These are phyloP conservation scores for Saccharomyces hybrid DNA, from an alignment of 1,139 yeast genomes.

Conservation along the genomic window DNA sequence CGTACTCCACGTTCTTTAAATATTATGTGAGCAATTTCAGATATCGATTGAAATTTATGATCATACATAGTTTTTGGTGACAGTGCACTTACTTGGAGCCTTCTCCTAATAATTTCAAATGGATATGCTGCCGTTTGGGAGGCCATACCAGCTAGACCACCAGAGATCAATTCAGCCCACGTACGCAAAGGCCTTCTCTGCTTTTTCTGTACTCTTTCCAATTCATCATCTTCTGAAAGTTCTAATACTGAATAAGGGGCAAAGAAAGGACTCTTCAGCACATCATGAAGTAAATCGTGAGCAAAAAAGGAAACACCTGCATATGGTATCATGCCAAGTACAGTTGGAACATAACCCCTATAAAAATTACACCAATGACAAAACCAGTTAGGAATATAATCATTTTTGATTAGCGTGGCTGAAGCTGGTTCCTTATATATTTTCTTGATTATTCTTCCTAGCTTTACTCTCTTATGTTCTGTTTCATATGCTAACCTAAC, in stretches of 20 bases:
- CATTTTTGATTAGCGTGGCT: constrained; percentile 22
- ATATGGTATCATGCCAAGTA: constrained; percentile 92
- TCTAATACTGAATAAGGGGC: constrained; percentile 48
- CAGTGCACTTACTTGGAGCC: constrained; percentile 94
- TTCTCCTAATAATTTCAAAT: constrained; percentile 84
- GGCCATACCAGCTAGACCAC: constrained; percentile 89
- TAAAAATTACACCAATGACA: constrained; percentile 60
- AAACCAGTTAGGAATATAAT: constrained; percentile 29
- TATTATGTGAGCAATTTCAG: constrained; percentile 39
- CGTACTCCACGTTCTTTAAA: constrained; percentile 64
- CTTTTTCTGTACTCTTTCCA: constrained; percentile 12
- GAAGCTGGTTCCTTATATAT: constrained; percentile 60
- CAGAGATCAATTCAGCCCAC: constrained; percentile 90
- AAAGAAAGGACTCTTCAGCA: constrained; percentile 53
- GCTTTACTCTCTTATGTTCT: constrained; percentile 45
- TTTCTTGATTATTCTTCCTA: constrained; percentile 44
- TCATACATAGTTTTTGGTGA: constrained; percentile 38
- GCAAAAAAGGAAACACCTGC: constrained; percentile 97
- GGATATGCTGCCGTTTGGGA: constrained; percentile 98
- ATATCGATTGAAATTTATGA: constrained; percentile 39
- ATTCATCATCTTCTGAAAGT: constrained; percentile 19
- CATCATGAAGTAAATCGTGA: constrained; percentile 84
- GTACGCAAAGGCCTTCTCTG: constrained; percentile 60
- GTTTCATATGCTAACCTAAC: constrained; percentile 91
- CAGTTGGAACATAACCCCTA: constrained; percentile 90